These are phyloP conservation scores for Fusarium nygamai DNA, from an alignment of 2,329 filamentous ascomycete species.

Conservation along the genomic window DNA sequence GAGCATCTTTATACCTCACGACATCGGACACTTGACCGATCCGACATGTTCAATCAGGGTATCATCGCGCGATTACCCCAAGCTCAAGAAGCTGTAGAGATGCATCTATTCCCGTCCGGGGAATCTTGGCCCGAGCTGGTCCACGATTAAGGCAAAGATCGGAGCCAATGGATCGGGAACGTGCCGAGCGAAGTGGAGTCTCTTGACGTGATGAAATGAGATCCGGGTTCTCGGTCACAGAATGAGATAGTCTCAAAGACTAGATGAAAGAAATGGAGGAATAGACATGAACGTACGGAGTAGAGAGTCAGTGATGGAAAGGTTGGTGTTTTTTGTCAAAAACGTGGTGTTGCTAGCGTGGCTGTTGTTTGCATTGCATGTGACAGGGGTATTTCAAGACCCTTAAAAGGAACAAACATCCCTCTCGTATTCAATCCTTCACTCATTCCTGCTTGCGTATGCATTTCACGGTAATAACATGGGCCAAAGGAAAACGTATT, in stretches of 20 bases:
- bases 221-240: constrained; percentile 27
- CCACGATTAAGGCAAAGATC: constrained; percentile 7
- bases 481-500: not conserved
- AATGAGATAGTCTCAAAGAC: not conserved
- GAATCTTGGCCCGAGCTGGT: constrained; percentile 26
- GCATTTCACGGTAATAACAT: not conserved
- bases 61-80: constrained; percentile 16
- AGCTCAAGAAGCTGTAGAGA: not conserved
- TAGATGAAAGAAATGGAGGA: not conserved
- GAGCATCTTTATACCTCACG: constrained; percentile 16
- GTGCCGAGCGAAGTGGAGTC: constrained; percentile 33
- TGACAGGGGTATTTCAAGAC: not conserved
- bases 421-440: not conserved
- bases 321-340: not conserved
- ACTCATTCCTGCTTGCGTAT: not conserved
- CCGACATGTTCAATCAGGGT: constrained; percentile 1
- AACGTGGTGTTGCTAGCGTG: not conserved
- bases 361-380: not conserved
- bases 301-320: not conserved
- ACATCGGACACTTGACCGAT: not conserved
- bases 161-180: constrained; percentile 47
- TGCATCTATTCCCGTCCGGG: constrained; percentile 8
- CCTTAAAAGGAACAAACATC: not conserved
- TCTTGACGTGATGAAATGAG: not conserved
- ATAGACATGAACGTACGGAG: too few relatives aligned